A percentile compares a stretch with the other conserved stretches of the same genome.
Conservation (phyloP, 352 stramenopile genomes). For the Phytophthora chlamydospora region DNA sequence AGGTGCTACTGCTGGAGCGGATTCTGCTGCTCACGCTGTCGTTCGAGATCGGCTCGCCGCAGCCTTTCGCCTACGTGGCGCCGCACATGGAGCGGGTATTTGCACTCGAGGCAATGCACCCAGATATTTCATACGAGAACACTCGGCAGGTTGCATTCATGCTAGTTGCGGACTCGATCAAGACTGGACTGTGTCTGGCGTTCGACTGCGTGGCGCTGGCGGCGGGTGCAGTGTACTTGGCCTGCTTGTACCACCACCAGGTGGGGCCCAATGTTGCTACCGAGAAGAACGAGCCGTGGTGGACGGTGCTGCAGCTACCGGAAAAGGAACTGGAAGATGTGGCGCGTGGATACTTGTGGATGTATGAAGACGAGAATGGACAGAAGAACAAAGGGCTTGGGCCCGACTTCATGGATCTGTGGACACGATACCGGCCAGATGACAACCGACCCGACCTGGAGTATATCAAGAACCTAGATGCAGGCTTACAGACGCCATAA, state of each 20-base stretch:
- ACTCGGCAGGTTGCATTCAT: slow-evolving; percentile 58
- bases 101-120: slow-evolving; percentile 62
- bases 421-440: slow-evolving; percentile 54
- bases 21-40: slow-evolving; percentile 77
- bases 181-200: slow-evolving; percentile 56
- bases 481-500: slow-evolving; percentile 45
- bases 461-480: slow-evolving; percentile 65
- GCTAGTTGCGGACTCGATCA: slow-evolving; percentile 67
- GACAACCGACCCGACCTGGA: slow-evolving; percentile 67
- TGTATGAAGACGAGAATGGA: slow-evolving; percentile 62
- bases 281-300: slow-evolving; percentile 73
- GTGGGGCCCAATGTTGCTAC: slow-evolving; percentile 65
- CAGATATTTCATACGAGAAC: slow-evolving; percentile 49
- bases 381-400: slow-evolving; percentile 42
- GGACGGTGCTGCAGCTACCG: slow-evolving; percentile 58
- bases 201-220: slow-evolving; percentile 62
- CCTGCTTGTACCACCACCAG: slow-evolving; percentile 65
- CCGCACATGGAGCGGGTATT: slow-evolving; percentile 62
- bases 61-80: slow-evolving; percentile 71
- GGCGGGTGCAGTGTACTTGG: slow-evolving; percentile 70
- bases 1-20: slow-evolving; percentile 74
- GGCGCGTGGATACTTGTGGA: slow-evolving; percentile 61
- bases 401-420: slow-evolving; percentile 56
- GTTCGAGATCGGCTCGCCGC: slow-evolving; percentile 72
- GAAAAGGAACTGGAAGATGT: slow-evolving; percentile 65